Evolutionary conservation across 352 stramenopile genomes (phyloP), one percentile per base, ranked within the genome.

Genomic region (Halophytophthora batemanensis): DNA sequence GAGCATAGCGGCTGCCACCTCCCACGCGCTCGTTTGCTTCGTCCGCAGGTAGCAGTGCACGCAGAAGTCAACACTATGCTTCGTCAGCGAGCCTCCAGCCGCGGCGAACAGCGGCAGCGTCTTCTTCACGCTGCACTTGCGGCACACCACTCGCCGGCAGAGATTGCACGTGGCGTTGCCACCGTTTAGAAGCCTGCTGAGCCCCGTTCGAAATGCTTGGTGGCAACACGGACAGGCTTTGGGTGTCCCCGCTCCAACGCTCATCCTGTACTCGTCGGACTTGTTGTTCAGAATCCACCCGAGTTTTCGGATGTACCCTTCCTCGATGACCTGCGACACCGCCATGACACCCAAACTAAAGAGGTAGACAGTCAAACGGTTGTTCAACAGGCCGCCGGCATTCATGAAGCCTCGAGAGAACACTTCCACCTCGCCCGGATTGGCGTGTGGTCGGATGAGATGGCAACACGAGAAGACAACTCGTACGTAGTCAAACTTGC

Each of bases 381-480:
- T 53, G 0, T 51, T 46, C 13, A 74, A 43, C 36, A 61, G 53
- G 1, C 61, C 61, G 3, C 64, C 48, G 44, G 69, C 52, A 28
- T 76, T 63, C 15, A 76, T 50, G 29, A 70, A 68, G 0, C 58
- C 66, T 13, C 62, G 62, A 0, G 59, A 69, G 59, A 76, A 76
- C 53, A 72, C 50, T 22, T 69, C 66, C 21, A 71, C 66, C 1
- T 52, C 59, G 22, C 45, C 37, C 19, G 57, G 61, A 13, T 50
- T 25, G 0, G 56, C 57, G 8, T 61, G 8, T 49, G 31, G 45
- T 29, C 35, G 59, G 47, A 74, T 59, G 19, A 81, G 55, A 7
- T 65, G 66, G 59, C 74, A 85, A 29, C 67, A 73, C 2, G 71
- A 82, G 15, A 61, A 56, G 8, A 50, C 59, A 12, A 67, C 48